Evolutionary conservation across 2,329 filamentous ascomycete genomes (phyloP), one percentile per base, ranked within the genome.

Genomic region (Apiospora rasikravindrae): DNA sequence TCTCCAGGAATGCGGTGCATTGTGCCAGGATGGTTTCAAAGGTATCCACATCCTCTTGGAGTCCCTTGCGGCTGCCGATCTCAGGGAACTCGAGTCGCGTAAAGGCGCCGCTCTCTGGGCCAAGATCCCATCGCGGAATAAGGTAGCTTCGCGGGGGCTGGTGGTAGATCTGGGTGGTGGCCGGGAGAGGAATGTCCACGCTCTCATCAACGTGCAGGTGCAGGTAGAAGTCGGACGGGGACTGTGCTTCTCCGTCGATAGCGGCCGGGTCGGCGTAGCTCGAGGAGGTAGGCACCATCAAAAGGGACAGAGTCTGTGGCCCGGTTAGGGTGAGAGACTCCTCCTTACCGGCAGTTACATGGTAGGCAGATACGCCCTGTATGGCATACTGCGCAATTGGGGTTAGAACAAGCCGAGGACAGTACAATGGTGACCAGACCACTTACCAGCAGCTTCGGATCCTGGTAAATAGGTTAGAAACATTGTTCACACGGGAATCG

Each of bases 1-100:
- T 91, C 82, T 98, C 96, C 5, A 98, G 89, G 81, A 99, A 98
- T 1, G 96, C 94, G 2, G 96, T 98, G 83, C 96, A 98, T 83
- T 98, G 95, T n/a, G 96, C 96, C 69, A 98, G 88, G 75, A 98
- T 98, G 3, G 96, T 98, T 86, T 98, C 96, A 79, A 98, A 98
- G 0, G 96, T 98, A 80, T 98, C 95, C 57, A 97, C 88, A 81
- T 98, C 96, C 81, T 98, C 95, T 81, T 98, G 95, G 0, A 93
- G 89, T 37, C 93, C 92, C 45, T 89, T 86, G 45, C 93, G 91
- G 73, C 87, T 90, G 26, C 94, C 94, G 33, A 93, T 85, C 2
- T 87, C 81, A 0, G 95, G 95, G 76, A 99, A 98, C 80, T 98
- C 93, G 79, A 99, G 94, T 71, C 95, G 89, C 26, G 96, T 98